Evolutionary conservation across 2,329 filamentous ascomycete genomes (phyloP), one percentile per base, ranked within the genome.

Genomic region (Epichloe amarillans): DNA sequence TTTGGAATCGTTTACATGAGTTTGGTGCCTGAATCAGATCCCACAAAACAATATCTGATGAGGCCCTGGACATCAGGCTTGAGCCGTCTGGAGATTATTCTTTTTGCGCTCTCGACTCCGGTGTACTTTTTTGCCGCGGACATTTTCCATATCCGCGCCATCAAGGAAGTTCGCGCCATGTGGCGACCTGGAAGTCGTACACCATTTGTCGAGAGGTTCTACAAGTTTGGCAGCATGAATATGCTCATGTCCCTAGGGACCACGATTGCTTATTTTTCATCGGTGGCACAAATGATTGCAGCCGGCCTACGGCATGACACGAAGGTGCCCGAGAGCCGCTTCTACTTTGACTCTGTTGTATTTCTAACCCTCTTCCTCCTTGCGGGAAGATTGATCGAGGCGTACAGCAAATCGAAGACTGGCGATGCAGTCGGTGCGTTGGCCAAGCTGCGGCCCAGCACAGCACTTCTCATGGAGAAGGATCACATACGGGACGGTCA

Each of bases 151-250:
- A 67, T 75, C 12, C 77, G 86, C 40, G 86, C 88, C 0, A 63
- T 89, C 57, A 93, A 89, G 63, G 90, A 95, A 60, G 69, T 96
- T 12, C 74, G 74, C 54, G 75, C 82, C 0, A 72, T 95, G 55
- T 96, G 90, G 90, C 77, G 84, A 21, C 80, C 72, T 2, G 79
- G 81, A 30, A 95, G 88, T 62, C 79, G 76, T 38, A 83, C 83
- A 1, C 86, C 88, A 0, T 64, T 94, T 4, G 59, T 86, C 15
- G 78, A 84, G 57, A 76, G 90, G 14, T 90, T 96, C 61, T 88
- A 89, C 64, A 82, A 86, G n/a, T 96, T 96, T 61, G 90, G 90
- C 8, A 95, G 89, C 70, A 96, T 96, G 90, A 95, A 95, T 62
- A 84, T 94, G 71, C 76, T 96, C 53, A 90, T 96, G 67, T 93